Evolutionary conservation across 208 protist genomes (phyloP), one percentile per base, ranked within the genome.

Genomic region (Porcisia hertigi): DNA sequence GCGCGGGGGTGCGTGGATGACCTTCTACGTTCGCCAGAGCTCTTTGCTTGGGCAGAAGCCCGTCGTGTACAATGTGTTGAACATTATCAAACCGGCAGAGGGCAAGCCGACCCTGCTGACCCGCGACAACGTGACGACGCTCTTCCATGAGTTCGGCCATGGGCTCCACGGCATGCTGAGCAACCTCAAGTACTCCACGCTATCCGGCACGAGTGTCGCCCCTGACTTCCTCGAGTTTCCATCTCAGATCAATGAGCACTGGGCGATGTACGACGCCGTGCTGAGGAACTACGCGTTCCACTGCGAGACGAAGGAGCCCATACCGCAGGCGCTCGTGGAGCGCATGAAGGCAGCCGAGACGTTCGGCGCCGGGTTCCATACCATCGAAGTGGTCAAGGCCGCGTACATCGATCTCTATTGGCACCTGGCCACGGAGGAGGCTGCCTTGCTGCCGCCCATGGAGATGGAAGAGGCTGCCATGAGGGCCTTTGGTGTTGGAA

Each of bases 171-270:
- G 92, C 70, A 94, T 96, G 80, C 79, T 94, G 6, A 88, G 87
- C 30, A 64, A 73, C 55, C 47, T 81, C 43, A 69, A 71, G 55
- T 86, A 88, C 71, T 36, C 69, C 12, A 81, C 67, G 16, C 89
- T 91, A 11, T 78, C 88, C 25, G 92, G 92, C 41, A 86, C 91
- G 30, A 75, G 59, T n/a, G 86, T 95, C 7, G 82, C 91, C 6
- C 85, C 86, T 62, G 90, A 96, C 75, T 92, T 92, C 54, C 82
- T 95, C 9, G 90, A 96, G 88, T 82, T 92, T 57, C 90, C 92
- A 7, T 95, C 90, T 54, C 92, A 96, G 85, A 80, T 93, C 67
- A 91, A 93, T 76, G 88, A 94, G 80, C 87, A 94, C 69, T 94
- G 87, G 88, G 82, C 79, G 16, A 86, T 78, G 53, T 53, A 92